Percentiles rank a stretch among this genome's conserved stretches.
Conservation (phyloP, 305 asterid genomes). For the Fraxinus albicans region DNA sequence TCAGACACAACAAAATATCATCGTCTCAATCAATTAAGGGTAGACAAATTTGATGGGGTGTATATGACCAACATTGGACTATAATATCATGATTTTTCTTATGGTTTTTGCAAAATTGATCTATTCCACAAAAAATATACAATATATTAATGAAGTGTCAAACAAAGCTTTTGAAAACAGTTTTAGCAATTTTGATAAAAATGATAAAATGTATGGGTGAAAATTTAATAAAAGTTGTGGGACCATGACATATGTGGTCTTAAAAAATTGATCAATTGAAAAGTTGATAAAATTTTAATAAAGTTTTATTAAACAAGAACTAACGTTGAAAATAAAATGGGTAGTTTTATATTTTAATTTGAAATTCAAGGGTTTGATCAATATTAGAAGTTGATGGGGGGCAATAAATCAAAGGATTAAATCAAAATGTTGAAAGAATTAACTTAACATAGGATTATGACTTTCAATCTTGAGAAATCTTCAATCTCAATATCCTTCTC, state of each 20-base stretch:
- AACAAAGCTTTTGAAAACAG: no score
- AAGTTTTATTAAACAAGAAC: background rate
- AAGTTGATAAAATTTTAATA: background rate
- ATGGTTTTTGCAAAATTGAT: background rate
- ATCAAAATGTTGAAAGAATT: background rate
- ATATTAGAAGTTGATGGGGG: background rate
- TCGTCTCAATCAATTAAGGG: background rate
- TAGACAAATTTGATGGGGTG: conserved; percentile 11
- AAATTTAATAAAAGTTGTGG: background rate
- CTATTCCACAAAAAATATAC: background rate
- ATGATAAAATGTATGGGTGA: background rate
- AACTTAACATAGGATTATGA: background rate
- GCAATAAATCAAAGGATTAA: background rate
- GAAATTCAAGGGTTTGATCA: background rate
- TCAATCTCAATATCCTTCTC: background rate
- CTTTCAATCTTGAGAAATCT: background rate
- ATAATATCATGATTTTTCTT: conserved; percentile 8
- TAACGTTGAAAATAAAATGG: background rate
- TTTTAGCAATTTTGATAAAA: background rate
- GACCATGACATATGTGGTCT: background rate
- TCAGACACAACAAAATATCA: background rate
- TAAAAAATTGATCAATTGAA: background rate
- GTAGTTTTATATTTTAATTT: background rate
- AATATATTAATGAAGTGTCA: background rate
- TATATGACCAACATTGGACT: background rate